A percentile compares a stretch with the other conserved stretches of the same genome.
Conservation (phyloP, 1,284 basidiomycete genomes). For the Fomitopsis betulina region DNA sequence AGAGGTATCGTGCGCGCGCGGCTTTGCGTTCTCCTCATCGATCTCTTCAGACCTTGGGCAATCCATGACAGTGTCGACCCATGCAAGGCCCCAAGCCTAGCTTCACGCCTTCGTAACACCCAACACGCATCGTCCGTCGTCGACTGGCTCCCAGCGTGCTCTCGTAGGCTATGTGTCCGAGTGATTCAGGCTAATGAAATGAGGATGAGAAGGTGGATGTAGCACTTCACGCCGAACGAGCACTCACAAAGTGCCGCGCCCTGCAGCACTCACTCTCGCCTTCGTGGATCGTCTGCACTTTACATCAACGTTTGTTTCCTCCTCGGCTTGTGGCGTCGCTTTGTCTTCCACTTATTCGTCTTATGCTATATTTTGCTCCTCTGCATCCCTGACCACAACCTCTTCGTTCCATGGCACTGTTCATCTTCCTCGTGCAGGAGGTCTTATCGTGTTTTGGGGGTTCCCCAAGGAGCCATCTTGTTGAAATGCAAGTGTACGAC, state of each 20-base stretch:
- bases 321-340: constrained; percentile 3
- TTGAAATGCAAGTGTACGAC: too few relatives aligned
- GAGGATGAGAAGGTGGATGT: constrained; percentile 7
- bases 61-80: constrained; percentile 73
- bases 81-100: constrained; percentile 73
- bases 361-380: background rate
- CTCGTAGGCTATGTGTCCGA: constrained; percentile 66
- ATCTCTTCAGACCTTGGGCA: constrained; percentile 13
- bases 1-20: constrained; percentile 12
- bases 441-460: background rate
- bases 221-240: constrained; percentile 5
- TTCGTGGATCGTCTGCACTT: constrained; percentile 3
- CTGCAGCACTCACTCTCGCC: background rate
- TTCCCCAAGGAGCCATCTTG: background rate
- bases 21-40: constrained; percentile 11
- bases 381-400: constrained; percentile 4
- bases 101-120: constrained; percentile 76
- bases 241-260: constrained; percentile 62
- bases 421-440: background rate
- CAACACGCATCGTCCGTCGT: constrained; percentile 41
- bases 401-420: constrained; percentile 9
- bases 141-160: constrained; percentile 53
- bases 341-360: background rate
- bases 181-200: constrained; percentile 52
- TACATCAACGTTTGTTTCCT: constrained; percentile 5